Evolutionary conservation across 805 yeast species (phyloP).

Genomic region (Candida taoyuanica): DNA sequence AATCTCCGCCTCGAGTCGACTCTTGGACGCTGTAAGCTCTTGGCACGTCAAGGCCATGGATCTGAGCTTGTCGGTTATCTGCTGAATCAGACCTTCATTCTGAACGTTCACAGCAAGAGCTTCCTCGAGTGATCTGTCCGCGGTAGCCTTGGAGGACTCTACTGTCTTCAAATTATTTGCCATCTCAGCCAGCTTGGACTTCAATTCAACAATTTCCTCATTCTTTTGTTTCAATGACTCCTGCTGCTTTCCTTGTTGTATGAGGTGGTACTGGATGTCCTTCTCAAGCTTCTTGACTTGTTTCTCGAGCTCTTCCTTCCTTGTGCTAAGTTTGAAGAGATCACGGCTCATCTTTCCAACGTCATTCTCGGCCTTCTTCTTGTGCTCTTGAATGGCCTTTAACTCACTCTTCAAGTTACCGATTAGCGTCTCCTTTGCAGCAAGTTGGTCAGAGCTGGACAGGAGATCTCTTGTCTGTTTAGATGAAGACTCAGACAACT

Average conservation of each 20-base stretch:
- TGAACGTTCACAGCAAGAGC: slow-evolving; percentile 26
- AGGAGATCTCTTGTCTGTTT: slow-evolving; percentile 32
- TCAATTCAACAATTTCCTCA: slow-evolving; percentile 13
- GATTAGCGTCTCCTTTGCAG: slow-evolving; percentile 22
- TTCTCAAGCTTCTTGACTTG: slow-evolving; percentile 38
- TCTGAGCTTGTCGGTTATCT: slow-evolving; percentile 42
- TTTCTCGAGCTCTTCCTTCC: slow-evolving; percentile 48
- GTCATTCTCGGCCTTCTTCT: slow-evolving; percentile 74
- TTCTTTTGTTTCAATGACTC: slow-evolving; percentile 16
- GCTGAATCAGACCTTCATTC: slow-evolving; percentile 34
- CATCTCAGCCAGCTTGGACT: slow-evolving; percentile 10
- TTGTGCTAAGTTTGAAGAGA: slow-evolving; percentile 57
- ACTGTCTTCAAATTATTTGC: slow-evolving; percentile 1
- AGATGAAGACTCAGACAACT: slow-evolving; percentile 29
- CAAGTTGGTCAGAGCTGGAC: slow-evolving; percentile 11
- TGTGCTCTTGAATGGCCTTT: slow-evolving; percentile 31
- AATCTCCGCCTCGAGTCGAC: slow-evolving; percentile 16
- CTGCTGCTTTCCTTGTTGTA: slow-evolving; percentile 21
- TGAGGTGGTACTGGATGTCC: slow-evolving; percentile 19
- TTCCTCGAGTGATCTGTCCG: slow-evolving; percentile 26
- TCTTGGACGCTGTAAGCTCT: slow-evolving; percentile 26
- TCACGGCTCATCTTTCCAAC: slow-evolving; percentile 89
- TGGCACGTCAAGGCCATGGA: slow-evolving; percentile 34
- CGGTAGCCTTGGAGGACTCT: background rate
- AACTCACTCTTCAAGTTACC: slow-evolving; percentile 26